Base-by-base conservation (phyloP, 2,329 filamentous ascomycete genomes). In the Fusarium sp. region DNA sequence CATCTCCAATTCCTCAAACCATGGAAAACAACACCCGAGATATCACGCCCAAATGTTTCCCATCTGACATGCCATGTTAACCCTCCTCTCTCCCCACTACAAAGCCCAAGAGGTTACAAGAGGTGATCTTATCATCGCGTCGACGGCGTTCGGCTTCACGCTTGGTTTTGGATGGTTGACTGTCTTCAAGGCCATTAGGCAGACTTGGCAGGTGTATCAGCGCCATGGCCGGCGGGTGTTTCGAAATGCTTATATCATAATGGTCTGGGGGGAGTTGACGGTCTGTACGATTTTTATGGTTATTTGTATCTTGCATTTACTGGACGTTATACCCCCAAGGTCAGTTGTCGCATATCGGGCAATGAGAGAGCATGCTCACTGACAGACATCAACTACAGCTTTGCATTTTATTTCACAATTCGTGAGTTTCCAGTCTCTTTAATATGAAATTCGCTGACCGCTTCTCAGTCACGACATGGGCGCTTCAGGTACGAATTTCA, bases 211-310 rank as follows among this genome's bases (percentile, higher is more conserved):
- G 13, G 67, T 81, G 42, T 84, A 78, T 61, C 73, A 78, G n/a
- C 81, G 78, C 14, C 79, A 75, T 45, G 77, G 81, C 11, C 53
- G 45, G 24, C 55, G 80, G 75, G 73, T 81, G 61, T 53, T 62
- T 71, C 80, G 75, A 20, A 85, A 84, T 67, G 77, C 81, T 2
- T 86, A 86, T 65, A 79, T 87, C 0, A 84, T 82, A 79, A 83
- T 87, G 82, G 82, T 87, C 60, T 87, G 85, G 85, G 57, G 82
- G 33, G 85, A 87, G 72, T 79, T 86, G 7, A 5, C 79, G 3
- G 82, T 83, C 7, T 86, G 82, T 16, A 77, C 84, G 16, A 69
- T 79, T 14, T 86, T 87, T 42, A 82, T 80, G 11, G 66, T 85
- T 30, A 80, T 86, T 33, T 79, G 77, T 35, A 74, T 73, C 10